A percentile compares a stretch with the other conserved stretches of the same genome.
phyloP scores from a whole-genome alignment of 805 yeast species.

The Wickerhamiella brachini region DNA sequence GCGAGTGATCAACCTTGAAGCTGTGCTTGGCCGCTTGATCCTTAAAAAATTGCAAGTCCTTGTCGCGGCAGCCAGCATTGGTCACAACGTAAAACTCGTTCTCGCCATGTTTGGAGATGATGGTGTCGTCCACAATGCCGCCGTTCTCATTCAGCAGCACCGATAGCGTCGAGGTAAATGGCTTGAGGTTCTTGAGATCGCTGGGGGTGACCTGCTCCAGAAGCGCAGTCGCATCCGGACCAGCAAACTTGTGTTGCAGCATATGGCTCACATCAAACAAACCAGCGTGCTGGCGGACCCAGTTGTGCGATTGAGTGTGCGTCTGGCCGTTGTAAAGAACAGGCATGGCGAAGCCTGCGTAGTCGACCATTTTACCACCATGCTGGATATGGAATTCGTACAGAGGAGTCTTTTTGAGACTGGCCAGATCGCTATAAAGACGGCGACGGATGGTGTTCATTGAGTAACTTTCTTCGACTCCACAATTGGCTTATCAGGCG shows the following conservation, averaged over 20 bases:
- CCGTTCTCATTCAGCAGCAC: constrained; percentile 65
- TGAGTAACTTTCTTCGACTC: not conserved
- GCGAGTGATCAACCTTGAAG: constrained; percentile 24
- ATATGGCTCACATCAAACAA: constrained; percentile 94
- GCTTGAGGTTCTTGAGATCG: constrained; percentile 46
- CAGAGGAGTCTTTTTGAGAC: constrained; percentile 47
- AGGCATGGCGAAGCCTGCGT: constrained; percentile 96
- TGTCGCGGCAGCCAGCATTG: constrained; percentile 86
- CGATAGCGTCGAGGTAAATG: constrained; percentile 56
- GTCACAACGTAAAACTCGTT: constrained; percentile 76
- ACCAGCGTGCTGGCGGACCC: constrained; percentile 85
- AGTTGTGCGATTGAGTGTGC: constrained; percentile 84
- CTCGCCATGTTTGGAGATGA: constrained; percentile 69
- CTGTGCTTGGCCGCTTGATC: constrained; percentile 32
- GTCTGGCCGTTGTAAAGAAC: constrained; percentile 71
- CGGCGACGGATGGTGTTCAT: constrained; percentile 2
- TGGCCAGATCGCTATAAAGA: not conserved
- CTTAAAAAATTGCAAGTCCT: constrained; percentile 55
- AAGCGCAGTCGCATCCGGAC: constrained; percentile 51
- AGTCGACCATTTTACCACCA: constrained; percentile 88
- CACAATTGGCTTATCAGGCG: not conserved
- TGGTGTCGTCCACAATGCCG: constrained; percentile 84
- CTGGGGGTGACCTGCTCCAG: constrained; percentile 80
- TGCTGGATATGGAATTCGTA: constrained; percentile 62
- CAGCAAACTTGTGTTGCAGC: constrained; percentile 77